These are phyloP conservation scores for Scedosporium apiospermum DNA, from an alignment of 2,329 filamentous ascomycete genomes.

Conservation along the genomic window DNA sequence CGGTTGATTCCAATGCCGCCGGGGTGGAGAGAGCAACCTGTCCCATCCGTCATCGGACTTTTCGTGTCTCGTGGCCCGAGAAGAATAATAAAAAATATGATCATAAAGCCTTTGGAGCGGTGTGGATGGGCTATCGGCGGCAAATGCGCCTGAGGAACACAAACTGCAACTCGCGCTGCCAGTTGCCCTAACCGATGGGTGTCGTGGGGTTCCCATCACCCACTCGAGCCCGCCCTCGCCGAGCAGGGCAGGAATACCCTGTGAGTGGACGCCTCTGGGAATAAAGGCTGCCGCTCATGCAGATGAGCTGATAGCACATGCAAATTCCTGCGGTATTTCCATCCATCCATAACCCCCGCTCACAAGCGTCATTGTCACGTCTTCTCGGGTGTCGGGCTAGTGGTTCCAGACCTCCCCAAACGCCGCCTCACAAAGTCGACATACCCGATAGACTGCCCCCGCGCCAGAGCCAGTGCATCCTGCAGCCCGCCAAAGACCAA, in stretches of 20 bases:
- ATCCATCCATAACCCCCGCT: background rate
- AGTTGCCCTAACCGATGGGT: background rate
- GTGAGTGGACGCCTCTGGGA: no score
- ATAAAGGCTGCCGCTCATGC: no score
- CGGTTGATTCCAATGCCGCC: background rate
- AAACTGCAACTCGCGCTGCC: background rate
- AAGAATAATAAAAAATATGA: background rate
- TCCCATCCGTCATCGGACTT: background rate
- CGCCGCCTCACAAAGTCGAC: constrained; percentile 35
- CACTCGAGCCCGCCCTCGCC: background rate
- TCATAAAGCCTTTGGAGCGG: no score
- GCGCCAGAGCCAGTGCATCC: constrained; percentile 59
- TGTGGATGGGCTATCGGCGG: no score
- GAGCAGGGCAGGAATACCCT: background rate
- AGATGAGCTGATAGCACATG: no score
- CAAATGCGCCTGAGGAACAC: no score
- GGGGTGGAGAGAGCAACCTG: background rate
- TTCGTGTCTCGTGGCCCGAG: background rate
- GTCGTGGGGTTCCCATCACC: background rate
- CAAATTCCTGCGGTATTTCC: no score
- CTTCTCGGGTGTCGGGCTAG: background rate
- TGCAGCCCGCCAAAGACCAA: constrained; percentile 73
- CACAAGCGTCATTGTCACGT: background rate
- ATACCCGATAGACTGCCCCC: constrained; percentile 66
- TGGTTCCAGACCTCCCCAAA: background rate